Base-by-base conservation (phyloP, 2,329 filamentous ascomycete genomes). In the Scedosporium dehoogii region DNA sequence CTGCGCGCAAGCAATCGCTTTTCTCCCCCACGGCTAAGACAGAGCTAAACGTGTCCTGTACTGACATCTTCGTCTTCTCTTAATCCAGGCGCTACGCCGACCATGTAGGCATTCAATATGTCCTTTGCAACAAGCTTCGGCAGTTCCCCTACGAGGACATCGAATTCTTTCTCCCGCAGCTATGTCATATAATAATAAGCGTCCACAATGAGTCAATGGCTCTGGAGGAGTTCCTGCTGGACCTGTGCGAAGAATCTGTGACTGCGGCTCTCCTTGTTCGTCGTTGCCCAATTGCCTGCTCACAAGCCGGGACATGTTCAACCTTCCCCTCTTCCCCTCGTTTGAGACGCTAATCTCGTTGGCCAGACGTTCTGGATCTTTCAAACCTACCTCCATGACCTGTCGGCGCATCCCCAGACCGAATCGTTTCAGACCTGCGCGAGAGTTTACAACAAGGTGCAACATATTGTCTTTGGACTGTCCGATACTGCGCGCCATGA, bases 121-220 rank as follows among this genome's bases (percentile, higher is more conserved):
- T 92, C 65, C 85, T 94, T 66, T 93, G 91, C 80, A 89, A 88
- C 70, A 94, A 94, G 83, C 82, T 94, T 72, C 89, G 91, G 72
- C 89, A 91, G 75, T 94, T 94, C 73, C 89, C 88, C 67, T 94
- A 93, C 78, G 89, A 92, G 79, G 90, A 94, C 76, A 92, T 94
- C 73, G 91, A 94, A 76, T 94, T 94, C 85, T 94, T 93, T 80
- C 83, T 94, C 59, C 90, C 90, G 65, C 89, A 91, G 79, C 79
- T 94, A 79, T 94, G 90, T 73, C 91, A 94, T 77, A 85, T 94
- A 66, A 86, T 92, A 76, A 89, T 94, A 71, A 92, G 89, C 75
- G 85, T 93, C 73, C 86, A 93, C 79, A 94, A 93, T 76, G 91
- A 94, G 79, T 93, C 90, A 68, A 92, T 94, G 89, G 90, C 91